phyloP scores from a whole-genome alignment of 2,329 filamentous ascomycete species.

The Celoporthe dispersa region DNA sequence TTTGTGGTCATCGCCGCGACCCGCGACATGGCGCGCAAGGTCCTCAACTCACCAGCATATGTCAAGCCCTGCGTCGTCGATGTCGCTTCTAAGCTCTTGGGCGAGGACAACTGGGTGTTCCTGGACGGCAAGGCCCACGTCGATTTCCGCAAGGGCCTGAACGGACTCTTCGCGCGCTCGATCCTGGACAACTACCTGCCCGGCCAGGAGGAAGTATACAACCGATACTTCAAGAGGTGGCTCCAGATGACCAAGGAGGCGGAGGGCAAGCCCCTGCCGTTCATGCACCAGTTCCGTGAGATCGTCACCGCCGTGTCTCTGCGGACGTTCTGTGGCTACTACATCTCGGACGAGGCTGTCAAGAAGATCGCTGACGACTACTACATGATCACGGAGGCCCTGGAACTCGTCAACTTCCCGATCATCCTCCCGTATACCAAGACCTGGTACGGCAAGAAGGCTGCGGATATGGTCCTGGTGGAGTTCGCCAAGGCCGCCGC shows the following conservation, averaged over 20 bases:
- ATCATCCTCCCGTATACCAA: slow-evolving; percentile 95
- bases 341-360: slow-evolving; percentile 86
- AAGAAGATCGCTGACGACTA: slow-evolving; percentile 97
- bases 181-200: slow-evolving; percentile 88
- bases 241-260: slow-evolving; percentile 74
- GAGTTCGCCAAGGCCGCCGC: slow-evolving; percentile 92
- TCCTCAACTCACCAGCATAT: slow-evolving; percentile 90
- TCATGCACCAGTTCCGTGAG: slow-evolving; percentile 92
- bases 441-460: slow-evolving; percentile 97
- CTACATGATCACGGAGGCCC: slow-evolving; percentile 91
- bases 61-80: slow-evolving; percentile 98
- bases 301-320: slow-evolving; percentile 93
- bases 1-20: slow-evolving; percentile 97
- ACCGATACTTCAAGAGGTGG: slow-evolving; percentile 82
- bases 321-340: slow-evolving; percentile 96
- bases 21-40: slow-evolving; percentile 93
- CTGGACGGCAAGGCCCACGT: slow-evolving; percentile 93
- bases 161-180: slow-evolving; percentile 89
- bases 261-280: slow-evolving; percentile 75
- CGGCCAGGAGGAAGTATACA: slow-evolving; percentile 90
- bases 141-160: slow-evolving; percentile 96
- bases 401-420: slow-evolving; percentile 98
- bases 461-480: slow-evolving; percentile 85
- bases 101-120: slow-evolving; percentile 94
- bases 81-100: slow-evolving; percentile 88